These are phyloP conservation scores for Irpex sp. DNA, from an alignment of 1,284 basidiomycete genomes.

Conservation along the genomic window DNA sequence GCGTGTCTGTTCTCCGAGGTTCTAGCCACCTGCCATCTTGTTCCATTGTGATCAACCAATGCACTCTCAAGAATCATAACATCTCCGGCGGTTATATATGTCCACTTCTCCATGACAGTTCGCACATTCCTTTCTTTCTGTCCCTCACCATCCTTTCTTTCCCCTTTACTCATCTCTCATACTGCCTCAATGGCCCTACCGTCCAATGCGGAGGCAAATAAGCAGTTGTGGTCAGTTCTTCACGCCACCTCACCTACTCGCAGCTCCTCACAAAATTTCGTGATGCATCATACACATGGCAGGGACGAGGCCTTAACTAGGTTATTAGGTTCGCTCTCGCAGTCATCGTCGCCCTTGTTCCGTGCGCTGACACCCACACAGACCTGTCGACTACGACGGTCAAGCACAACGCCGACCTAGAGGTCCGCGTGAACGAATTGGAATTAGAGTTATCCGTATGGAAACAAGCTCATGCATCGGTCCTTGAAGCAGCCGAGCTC, in stretches of 20 bases:
- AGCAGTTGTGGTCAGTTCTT: constrained; percentile 55
- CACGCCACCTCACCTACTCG: neutral
- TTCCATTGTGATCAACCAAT: constrained; percentile 26
- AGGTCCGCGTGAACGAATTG: constrained; percentile 58
- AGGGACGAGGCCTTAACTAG: constrained; percentile 65
- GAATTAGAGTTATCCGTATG: constrained; percentile 65
- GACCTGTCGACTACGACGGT: constrained; percentile 61
- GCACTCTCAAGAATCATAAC: constrained; percentile 31
- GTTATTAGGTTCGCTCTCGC: constrained; percentile 44
- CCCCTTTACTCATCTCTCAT: constrained; percentile 21
- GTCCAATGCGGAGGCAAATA: constrained; percentile 51
- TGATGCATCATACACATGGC: neutral
- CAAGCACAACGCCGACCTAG: constrained; percentile 59
- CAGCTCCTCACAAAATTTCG: constrained; percentile 1
- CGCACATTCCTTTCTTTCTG: constrained; percentile 25
- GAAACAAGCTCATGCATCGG: constrained; percentile 63
- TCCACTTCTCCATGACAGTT: constrained; percentile 30
- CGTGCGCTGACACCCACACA: constrained; percentile 22
- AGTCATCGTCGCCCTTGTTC: constrained; percentile 6
- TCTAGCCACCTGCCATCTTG: constrained; percentile 37
- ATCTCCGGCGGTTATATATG: constrained; percentile 39
- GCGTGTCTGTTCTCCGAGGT: constrained; percentile 32
- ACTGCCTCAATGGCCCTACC: constrained; percentile 46
- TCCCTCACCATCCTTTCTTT: constrained; percentile 20
- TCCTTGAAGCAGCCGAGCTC: constrained; percentile 54